phyloP scores from a whole-genome alignment of 2,329 filamentous ascomycete species.

The Gremmenia infestans region DNA sequence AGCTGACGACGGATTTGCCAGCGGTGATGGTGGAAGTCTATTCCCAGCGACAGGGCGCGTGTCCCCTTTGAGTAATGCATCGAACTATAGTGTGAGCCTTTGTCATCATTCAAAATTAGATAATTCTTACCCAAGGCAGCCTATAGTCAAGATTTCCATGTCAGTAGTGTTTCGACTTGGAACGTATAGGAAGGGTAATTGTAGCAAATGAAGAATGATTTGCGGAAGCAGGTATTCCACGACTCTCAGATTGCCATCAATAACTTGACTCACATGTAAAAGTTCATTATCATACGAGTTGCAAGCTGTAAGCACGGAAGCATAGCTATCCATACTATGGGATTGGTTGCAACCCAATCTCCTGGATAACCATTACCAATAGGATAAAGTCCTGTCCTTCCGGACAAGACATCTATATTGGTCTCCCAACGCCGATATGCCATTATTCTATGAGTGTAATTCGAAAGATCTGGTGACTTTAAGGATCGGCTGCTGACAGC shows the following conservation, averaged over 20 bases:
- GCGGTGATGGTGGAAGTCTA: not conserved
- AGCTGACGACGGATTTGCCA: not conserved
- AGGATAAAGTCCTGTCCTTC: not conserved
- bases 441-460: not conserved
- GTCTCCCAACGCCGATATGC: not conserved
- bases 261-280: slow-evolving; percentile 1
- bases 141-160: not conserved
- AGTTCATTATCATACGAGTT: slow-evolving; percentile 18
- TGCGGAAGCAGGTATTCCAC: not conserved
- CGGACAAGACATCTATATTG: not conserved
- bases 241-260: too few relatives aligned
- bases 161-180: not conserved
- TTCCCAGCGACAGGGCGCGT: not conserved
- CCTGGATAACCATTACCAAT: not conserved
- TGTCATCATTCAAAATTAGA: not conserved
- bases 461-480: not conserved
- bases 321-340: slow-evolving; percentile 17
- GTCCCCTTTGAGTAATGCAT: not conserved
- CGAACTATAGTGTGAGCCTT: not conserved
- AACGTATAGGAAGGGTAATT: not conserved
- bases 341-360: slow-evolving; percentile 14
- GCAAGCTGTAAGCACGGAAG: slow-evolving; percentile 24
- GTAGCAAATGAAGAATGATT: slow-evolving; percentile 13
- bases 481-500: not conserved
- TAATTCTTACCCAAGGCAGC: not conserved